Conservation (phyloP, 176 grass and related monocot species). For the Raddia guianensis region DNA sequence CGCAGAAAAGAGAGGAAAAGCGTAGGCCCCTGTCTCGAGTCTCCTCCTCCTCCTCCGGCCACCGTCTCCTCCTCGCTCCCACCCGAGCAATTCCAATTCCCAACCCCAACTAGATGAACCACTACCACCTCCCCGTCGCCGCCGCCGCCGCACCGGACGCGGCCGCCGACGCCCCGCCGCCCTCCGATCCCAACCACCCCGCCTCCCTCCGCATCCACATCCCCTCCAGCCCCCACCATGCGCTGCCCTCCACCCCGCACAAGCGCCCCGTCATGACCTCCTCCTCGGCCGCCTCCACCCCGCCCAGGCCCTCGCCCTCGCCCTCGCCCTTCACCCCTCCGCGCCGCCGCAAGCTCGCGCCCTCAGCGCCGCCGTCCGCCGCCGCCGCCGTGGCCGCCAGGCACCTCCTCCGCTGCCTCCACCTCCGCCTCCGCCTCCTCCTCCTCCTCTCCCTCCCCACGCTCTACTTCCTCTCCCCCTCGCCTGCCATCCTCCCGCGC, state of each 20-base stretch:
- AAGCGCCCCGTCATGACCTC: conserved; percentile 64
- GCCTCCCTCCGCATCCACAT: conserved; percentile 79
- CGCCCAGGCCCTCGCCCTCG: conserved; percentile 28
- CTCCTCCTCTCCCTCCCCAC: conserved; percentile 69
- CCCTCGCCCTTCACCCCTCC: conserved; percentile 48
- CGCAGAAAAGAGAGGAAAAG: conserved; percentile 44
- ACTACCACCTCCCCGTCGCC: conserved; percentile 41
- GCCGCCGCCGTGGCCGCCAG: conserved; percentile 51
- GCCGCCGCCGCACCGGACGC: conserved; percentile 38
- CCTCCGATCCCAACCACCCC: conserved; percentile 44
- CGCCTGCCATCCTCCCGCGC: conserved; percentile 46
- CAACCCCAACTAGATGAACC: conserved; percentile 59
- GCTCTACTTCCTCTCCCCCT: conserved; percentile 59
- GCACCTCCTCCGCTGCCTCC: conserved; percentile 72
- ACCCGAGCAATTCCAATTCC: conserved; percentile 10
- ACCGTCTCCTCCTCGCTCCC: conserved; percentile 28
- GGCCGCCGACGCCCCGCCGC: conserved; percentile 34
- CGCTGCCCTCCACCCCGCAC: conserved; percentile 66
- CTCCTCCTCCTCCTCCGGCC: conserved; percentile 34
- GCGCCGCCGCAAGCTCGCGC: conserved; percentile 44
- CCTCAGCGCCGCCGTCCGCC: conserved; percentile 31
- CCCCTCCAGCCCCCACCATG: conserved; percentile 61
- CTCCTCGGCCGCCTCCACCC: conserved; percentile 40
- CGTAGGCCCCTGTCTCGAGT: conserved; percentile 38
- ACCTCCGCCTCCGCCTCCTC: conserved; percentile 71